A percentile compares a stretch with the other conserved stretches of the same genome.
phyloP scores from a whole-genome alignment of 1,139 yeast genomes.

The Yamadazyma aaseri region DNA sequence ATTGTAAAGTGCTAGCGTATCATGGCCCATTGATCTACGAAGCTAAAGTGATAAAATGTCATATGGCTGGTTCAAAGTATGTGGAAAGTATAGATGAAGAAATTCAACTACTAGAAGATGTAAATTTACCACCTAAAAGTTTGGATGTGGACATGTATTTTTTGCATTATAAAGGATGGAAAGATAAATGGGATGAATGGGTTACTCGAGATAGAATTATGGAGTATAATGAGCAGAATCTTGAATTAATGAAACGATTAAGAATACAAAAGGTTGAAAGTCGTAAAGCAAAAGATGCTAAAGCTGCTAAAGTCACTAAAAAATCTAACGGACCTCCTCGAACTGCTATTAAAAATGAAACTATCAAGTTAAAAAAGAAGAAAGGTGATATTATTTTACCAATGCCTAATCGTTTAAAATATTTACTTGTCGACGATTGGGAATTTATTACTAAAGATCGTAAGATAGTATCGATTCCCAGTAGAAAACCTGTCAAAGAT shows the following conservation, averaged over 20 bases:
- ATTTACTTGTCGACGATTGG: constrained; percentile 88
- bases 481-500: constrained; percentile 46
- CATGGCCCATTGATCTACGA: constrained; percentile 92
- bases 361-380: constrained; percentile 13
- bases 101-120: constrained; percentile 23
- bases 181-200: constrained; percentile 97
- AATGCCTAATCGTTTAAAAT: constrained; percentile 66
- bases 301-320: constrained; percentile 6
- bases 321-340: constrained; percentile 4
- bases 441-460: constrained; percentile 81
- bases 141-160: constrained; percentile 49
- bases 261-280: constrained; percentile 42
- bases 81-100: constrained; percentile 39
- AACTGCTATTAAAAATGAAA: constrained; percentile 5
- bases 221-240: constrained; percentile 67
- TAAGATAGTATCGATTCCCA: constrained; percentile 63
- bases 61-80: constrained; percentile 48
- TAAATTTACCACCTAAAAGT: constrained; percentile 37
- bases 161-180: constrained; percentile 96
- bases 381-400: constrained; percentile 21
- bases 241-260: constrained; percentile 65
- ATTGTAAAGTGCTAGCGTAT: constrained; percentile 68
- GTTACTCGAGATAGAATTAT: constrained; percentile 68
- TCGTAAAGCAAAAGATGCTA: constrained; percentile 16
- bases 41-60: constrained; percentile 72